Evolutionary conservation across 148 eudicot species (phyloP).

Genomic region (Polygonum maritimum): DNA sequence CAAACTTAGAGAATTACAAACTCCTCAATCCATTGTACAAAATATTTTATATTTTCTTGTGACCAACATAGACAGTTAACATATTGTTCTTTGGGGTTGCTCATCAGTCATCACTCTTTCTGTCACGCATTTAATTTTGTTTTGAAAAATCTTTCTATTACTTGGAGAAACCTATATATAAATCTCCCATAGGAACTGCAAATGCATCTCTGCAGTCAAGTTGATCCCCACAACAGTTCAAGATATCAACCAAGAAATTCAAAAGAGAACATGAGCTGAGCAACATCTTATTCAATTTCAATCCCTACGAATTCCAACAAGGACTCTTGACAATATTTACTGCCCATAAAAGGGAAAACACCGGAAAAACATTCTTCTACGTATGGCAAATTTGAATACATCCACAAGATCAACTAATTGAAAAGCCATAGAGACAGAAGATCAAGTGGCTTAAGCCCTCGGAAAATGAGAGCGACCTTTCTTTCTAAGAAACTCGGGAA

Average conservation of each 20-base stretch:
- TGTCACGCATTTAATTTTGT: not conserved
- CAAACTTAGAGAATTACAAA: too few relatives aligned
- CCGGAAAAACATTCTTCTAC: not conserved
- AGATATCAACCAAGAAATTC: not conserved
- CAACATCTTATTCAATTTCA: not conserved
- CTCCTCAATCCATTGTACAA: too few relatives aligned
- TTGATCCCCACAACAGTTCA: not conserved
- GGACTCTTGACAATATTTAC: slow-evolving; percentile 2
- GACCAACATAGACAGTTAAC: not conserved
- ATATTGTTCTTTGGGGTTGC: not conserved
- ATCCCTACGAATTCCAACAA: not conserved
- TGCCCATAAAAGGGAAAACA: not conserved
- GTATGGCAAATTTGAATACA: not conserved
- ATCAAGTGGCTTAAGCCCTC: slow-evolving; percentile 38
- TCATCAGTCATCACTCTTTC: not conserved
- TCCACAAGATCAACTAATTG: not conserved
- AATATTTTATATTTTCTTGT: too few relatives aligned
- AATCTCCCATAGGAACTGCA: too few relatives aligned
- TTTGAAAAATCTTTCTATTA: not conserved
- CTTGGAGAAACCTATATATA: not conserved
- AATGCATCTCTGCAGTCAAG: not conserved
- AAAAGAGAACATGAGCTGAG: not conserved
- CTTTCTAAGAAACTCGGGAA: slow-evolving; percentile 94
- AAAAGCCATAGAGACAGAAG: not conserved
- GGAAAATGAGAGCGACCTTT: slow-evolving; percentile 98